Evolutionary conservation across 1,284 basidiomycete species (phyloP), one percentile per base, ranked within the genome.

Genomic region (Spongiforma sp.): DNA sequence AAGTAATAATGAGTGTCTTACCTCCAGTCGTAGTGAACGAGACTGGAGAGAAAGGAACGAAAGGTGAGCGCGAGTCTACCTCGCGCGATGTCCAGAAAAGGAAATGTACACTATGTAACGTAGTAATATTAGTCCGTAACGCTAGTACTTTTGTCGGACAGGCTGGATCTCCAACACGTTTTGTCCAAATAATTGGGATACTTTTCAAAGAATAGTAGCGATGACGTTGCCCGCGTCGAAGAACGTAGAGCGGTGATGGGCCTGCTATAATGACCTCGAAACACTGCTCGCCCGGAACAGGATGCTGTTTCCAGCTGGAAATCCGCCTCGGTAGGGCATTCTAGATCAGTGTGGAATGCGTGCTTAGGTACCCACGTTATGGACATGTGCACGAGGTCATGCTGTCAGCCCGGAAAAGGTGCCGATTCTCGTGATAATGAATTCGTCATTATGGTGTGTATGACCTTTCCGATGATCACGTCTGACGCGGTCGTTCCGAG

Each of bases 221-320:
- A n/a, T n/a, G n/a, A n/a, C n/a, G n/a, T n/a, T 64, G 82, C 85
- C 82, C 68, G 79, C 82, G 62, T 84, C 84, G 59, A 86, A 62
- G 53, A 85, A 64, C 78, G 82, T 30, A 83, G 75, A 2, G 84
- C 82, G 28, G 85, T 80, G 50, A 91, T 80, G 9, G n/a, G n/a
- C 85, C 84, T 6, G 88, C 85, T 72, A 86, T 89, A 79, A 91
- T 88, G 8, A 86, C 79, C 43, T 82, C 84, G 65, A 91, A 89
- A 21, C 83, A 83, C 24, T 84, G 78, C 62, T 86, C 83, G 61
- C 91, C 86, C 0, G 84, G 73, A 3, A 75, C 62, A 2, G 63
- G 62, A 43, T 68, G 54, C 28, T 56, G 53, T 24, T 52, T 71
- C 72, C 64, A 75, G 19, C 63, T 71, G 43, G 26, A 55, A 43